Evolutionary conservation across 2,329 filamentous ascomycete genomes (phyloP).

Genomic region (Colletotrichum chrysophilum): DNA sequence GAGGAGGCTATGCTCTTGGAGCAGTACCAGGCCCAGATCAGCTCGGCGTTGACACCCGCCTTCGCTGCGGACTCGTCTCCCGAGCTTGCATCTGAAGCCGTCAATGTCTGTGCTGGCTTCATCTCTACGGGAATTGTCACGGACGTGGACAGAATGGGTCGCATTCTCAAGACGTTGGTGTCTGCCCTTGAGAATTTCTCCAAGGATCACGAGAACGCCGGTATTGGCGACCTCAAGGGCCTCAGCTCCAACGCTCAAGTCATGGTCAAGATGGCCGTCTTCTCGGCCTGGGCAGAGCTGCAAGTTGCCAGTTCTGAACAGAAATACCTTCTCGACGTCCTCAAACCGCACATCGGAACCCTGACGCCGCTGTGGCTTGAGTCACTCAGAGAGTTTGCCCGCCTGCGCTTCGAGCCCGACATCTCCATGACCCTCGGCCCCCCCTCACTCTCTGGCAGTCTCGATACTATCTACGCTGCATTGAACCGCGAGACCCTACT

Average conservation of each 20-base stretch:
- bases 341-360: constrained; percentile 88
- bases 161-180: constrained; percentile 92
- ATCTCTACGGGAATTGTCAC: constrained; percentile 97
- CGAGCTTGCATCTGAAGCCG: constrained; percentile 91
- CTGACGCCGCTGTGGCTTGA: constrained; percentile 94
- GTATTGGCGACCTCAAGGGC: constrained; percentile 91
- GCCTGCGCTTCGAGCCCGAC: constrained; percentile 92
- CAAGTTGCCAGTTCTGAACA: constrained; percentile 96
- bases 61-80: constrained; percentile 96
- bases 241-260: constrained; percentile 95
- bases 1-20: constrained; percentile 95
- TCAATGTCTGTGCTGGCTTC: constrained; percentile 98
- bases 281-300: constrained; percentile 95
- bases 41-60: constrained; percentile 92
- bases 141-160: constrained; percentile 97
- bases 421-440: constrained; percentile 90
- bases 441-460: constrained; percentile 79
- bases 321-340: constrained; percentile 83
- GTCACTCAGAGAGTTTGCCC: constrained; percentile 90
- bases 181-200: constrained; percentile 92
- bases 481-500: constrained; percentile 92
- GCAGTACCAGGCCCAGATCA: constrained; percentile 98
- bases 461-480: constrained; percentile 94
- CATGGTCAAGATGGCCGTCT: constrained; percentile 98
- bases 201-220: constrained; percentile 77